These are phyloP conservation scores for Auxenochlorella pyrenoidosa DNA, from an alignment of 139 green algal genomes.

Conservation along the genomic window DNA sequence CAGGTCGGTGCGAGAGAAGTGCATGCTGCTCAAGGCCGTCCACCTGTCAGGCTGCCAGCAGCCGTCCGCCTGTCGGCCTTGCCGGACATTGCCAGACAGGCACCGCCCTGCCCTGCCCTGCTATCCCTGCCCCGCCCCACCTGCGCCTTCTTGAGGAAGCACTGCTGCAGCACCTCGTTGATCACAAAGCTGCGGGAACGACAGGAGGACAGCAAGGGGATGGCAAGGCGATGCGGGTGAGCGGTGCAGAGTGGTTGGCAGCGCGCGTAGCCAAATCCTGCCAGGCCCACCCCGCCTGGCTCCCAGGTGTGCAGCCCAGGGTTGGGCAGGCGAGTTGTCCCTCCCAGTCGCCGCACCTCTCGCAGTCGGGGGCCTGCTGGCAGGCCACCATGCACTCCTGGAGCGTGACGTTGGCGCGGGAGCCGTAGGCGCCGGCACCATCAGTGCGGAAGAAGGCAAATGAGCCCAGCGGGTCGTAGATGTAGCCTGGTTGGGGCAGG, in stretches of 20 bases:
- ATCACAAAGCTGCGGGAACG: conserved; percentile 35
- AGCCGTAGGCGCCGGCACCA: conserved; percentile 35
- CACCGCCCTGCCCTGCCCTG: not conserved
- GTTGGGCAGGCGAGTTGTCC: no score
- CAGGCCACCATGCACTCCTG: conserved; percentile 51
- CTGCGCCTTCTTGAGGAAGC: conserved; percentile 53
- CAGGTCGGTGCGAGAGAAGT: no score
- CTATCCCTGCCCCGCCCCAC: not conserved
- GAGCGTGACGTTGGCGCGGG: conserved; percentile 47
- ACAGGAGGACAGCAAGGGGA: not conserved
- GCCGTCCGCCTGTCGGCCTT: no score
- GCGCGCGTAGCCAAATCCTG: no score
- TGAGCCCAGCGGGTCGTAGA: conserved; percentile 61
- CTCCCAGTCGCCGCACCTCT: not conserved
- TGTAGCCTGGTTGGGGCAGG: conserved; percentile 28
- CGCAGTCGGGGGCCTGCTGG: conserved; percentile 29
- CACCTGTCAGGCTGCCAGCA: no score
- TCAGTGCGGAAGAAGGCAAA: conserved; percentile 37
- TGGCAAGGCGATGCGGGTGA: not conserved
- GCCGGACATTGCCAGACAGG: no score
- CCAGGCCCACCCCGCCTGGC: no score
- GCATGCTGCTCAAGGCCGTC: no score
- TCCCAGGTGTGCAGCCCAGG: no score
- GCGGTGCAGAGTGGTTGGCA: not conserved
- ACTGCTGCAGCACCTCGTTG: conserved; percentile 52